Evolutionary conservation across 768 basidiomycete species (phyloP).

Genomic region (Megacollybia marginata): DNA sequence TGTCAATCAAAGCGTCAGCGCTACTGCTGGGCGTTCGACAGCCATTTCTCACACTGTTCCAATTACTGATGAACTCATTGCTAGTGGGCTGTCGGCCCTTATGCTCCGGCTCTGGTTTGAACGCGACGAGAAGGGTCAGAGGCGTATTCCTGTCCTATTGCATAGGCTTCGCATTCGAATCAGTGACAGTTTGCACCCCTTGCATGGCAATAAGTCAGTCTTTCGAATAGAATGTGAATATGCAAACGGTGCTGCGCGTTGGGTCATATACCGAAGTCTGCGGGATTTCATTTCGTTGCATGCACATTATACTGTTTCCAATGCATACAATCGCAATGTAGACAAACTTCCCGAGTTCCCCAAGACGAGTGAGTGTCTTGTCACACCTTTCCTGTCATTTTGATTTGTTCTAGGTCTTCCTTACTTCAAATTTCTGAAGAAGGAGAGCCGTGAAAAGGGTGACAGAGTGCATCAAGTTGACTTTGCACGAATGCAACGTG

Average conservation of each 20-base stretch:
- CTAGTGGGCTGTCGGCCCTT: slow-evolving; percentile 70
- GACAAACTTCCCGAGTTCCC: slow-evolving; percentile 90
- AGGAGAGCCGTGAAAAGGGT: slow-evolving; percentile 45
- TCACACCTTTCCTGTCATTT: not conserved
- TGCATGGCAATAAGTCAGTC: slow-evolving; percentile 68
- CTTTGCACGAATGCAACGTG: slow-evolving; percentile 77
- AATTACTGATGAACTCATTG: slow-evolving; percentile 76
- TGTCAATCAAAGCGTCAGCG: slow-evolving; percentile 24
- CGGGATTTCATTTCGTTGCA: slow-evolving; percentile 90
- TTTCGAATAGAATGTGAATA: slow-evolving; percentile 96
- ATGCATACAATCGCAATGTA: slow-evolving; percentile 65
- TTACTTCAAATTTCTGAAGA: slow-evolving; percentile 81
- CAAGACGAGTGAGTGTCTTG: slow-evolving; percentile 45
- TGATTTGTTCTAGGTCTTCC: slow-evolving; percentile 53
- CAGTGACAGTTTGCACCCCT: slow-evolving; percentile 79
- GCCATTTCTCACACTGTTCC: slow-evolving; percentile 53
- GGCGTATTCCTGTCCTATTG: slow-evolving; percentile 73
- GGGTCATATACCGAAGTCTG: slow-evolving; percentile 93
- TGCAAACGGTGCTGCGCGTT: slow-evolving; percentile 84
- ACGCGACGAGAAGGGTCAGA: slow-evolving; percentile 74
- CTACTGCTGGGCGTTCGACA: slow-evolving; percentile 35
- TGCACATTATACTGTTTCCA: slow-evolving; percentile 81
- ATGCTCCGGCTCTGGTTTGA: slow-evolving; percentile 83
- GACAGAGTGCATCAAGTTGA: slow-evolving; percentile 54
- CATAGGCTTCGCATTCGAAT: slow-evolving; percentile 79